Base-by-base conservation (phyloP, 1,139 yeast genomes). In the Geotrichum reessii region DNA sequence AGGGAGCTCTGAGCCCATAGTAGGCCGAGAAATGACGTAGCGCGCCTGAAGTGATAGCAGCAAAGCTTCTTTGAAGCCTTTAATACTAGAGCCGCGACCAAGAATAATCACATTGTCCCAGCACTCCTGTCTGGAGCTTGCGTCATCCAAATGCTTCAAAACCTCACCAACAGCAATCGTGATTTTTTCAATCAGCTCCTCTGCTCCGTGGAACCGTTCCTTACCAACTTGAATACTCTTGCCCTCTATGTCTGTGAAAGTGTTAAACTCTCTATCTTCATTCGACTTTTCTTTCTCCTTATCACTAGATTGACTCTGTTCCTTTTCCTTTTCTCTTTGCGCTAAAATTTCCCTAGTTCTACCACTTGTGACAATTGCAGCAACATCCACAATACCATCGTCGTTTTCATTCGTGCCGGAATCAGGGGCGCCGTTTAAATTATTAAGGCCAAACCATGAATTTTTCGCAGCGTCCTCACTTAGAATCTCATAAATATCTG, bases 341-440 rank as follows among this genome's bases (percentile, higher is more conserved):
- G 81, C 87, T 56, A 86, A 72, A 44, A 85, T 76, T 67, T 85
- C 90, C 60, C 86, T 78, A 1, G 89, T 82, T 63, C 85, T 80
- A 11, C 84, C 89, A 61, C 89, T 85, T 0, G 95, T 83, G 8
- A 93, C 95, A 66, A 91, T 84, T 48, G 90, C 90, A 1, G 97
- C 97, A 53, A 93, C 92, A 71, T 93, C 97, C 55, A 90, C 79
- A 2, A 84, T 82, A 52, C 89, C 93, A 42, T 87, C 95, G 47
- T 83, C 86, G 12, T 80, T 83, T 5, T 75, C 78, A 28, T 68
- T 61, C 3, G 69, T 71, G 42, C 58, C 61, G 24, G 73, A 73
- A 47, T 75, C 75, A 57, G 80, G 67, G 9, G 72, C 76, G 56
- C 72, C 74, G 19, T 28, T 46, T 28, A 74, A 71, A 59, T 78